Evolutionary conservation across 2,329 filamentous ascomycete genomes (phyloP).

Genomic region (Macrophomina tecta): DNA sequence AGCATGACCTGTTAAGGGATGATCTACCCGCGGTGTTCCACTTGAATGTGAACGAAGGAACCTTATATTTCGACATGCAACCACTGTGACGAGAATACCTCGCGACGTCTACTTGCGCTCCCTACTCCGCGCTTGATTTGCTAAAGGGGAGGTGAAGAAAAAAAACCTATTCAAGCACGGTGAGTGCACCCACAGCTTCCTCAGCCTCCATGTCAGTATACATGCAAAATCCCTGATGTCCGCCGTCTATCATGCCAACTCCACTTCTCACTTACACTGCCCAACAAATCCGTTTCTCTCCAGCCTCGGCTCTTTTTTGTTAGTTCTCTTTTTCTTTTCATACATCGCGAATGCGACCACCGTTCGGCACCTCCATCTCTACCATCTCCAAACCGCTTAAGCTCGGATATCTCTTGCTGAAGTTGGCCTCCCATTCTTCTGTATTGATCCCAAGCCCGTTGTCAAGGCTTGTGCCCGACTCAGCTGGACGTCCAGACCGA

Average conservation of each 20-base stretch:
- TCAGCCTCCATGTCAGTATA: neutral
- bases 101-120: constrained; percentile 11
- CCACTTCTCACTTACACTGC: neutral
- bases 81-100: neutral
- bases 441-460: constrained; percentile 42
- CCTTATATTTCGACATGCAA: constrained; percentile 15
- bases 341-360: neutral
- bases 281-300: neutral
- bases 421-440: constrained; percentile 73
- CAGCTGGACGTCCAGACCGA: neutral
- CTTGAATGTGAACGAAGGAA: neutral
- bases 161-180: constrained; percentile 22
- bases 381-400: constrained; percentile 86
- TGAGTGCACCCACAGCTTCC: neutral
- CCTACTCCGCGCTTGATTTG: constrained; percentile 12
- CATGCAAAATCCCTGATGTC: constrained; percentile 8
- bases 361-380: constrained; percentile 63
- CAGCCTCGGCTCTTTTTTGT: neutral
- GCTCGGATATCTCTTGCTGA: constrained; percentile 86
- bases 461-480: neutral
- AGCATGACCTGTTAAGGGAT: no score
- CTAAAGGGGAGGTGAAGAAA: neutral
- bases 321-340: neutral
- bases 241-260: constrained; percentile 19
- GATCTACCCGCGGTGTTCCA: no score